Conservation (phyloP, 495 filamentous ascomycete genomes). For the Neurospora sp. region DNA sequence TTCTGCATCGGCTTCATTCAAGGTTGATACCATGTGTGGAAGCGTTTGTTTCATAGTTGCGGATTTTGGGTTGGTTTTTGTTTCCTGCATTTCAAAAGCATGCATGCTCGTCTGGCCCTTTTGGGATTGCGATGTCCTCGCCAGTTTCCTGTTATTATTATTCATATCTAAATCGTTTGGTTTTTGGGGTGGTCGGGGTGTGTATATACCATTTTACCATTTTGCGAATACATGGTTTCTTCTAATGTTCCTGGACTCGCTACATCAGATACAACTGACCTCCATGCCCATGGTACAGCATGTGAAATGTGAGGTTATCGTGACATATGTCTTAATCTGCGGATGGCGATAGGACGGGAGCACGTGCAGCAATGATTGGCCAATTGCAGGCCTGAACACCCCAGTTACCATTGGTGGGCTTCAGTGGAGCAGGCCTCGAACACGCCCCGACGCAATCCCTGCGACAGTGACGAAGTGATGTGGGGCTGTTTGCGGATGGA, state of each 20-base stretch:
- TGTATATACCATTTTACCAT: neutral
- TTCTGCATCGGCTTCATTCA: neutral
- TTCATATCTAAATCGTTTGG: neutral
- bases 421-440: neutral
- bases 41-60: neutral
- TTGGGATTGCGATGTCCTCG: neutral
- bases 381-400: neutral
- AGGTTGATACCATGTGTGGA: neutral
- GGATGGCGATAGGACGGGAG: neutral
- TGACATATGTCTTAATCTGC: neutral
- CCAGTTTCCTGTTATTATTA: neutral
- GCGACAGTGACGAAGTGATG: neutral
- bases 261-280: neutral
- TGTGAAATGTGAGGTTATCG: neutral
- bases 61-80: neutral
- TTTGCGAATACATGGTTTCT: neutral
- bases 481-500: neutral
- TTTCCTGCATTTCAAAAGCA: neutral
- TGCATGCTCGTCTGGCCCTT: neutral
- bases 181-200: neutral
- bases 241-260: neutral
- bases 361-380: neutral
- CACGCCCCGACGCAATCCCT: neutral
- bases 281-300: neutral
- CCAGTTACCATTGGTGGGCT: neutral